phyloP scores from a whole-genome alignment of 2,329 filamentous ascomycete genomes.

The Xylariaceae sp. region DNA sequence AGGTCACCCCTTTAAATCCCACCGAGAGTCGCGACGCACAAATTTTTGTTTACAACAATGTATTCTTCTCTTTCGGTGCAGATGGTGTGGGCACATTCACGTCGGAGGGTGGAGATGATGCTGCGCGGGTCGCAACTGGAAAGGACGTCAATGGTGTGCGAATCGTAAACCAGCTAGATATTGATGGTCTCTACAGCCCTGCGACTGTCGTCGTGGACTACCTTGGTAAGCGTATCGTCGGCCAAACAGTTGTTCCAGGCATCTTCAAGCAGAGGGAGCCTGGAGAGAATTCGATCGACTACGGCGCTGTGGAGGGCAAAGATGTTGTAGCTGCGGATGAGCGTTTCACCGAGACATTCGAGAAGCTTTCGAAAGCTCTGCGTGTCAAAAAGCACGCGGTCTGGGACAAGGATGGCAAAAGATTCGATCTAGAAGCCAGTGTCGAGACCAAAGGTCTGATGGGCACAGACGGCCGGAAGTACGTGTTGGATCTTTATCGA shows the following conservation, averaged over 20 bases:
- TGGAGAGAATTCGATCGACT: slow-evolving; percentile 98
- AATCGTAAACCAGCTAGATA: slow-evolving; percentile 94
- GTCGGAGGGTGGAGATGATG: slow-evolving; percentile 93
- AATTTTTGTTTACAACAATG: slow-evolving; percentile 99
- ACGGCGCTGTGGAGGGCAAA: slow-evolving; percentile 95
- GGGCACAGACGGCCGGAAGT: slow-evolving; percentile 93
- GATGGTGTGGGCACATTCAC: slow-evolving; percentile 97
- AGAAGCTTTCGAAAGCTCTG: slow-evolving; percentile 84
- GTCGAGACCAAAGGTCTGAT: slow-evolving; percentile 98
- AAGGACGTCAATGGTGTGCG: slow-evolving; percentile 95
- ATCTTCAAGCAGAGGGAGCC: slow-evolving; percentile 99
- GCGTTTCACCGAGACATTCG: slow-evolving; percentile 77
- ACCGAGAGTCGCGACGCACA: slow-evolving; percentile 90
- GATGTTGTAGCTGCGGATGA: slow-evolving; percentile 90
- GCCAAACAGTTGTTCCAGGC: slow-evolving; percentile 95
- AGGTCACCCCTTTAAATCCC: slow-evolving; percentile 90
- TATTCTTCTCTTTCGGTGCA: slow-evolving; percentile 98
- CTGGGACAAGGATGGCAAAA: slow-evolving; percentile 93
- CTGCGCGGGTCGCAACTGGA: slow-evolving; percentile 88
- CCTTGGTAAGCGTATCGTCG: slow-evolving; percentile 92
- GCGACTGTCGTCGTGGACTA: slow-evolving; percentile 97
- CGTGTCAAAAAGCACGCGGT: slow-evolving; percentile 93
- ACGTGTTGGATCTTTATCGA: slow-evolving; percentile 94
- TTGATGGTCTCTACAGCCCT: slow-evolving; percentile 88
- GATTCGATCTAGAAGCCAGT: slow-evolving; percentile 88